Base-by-base conservation (phyloP, 1,139 yeast species). In the Candida sp. region DNA sequence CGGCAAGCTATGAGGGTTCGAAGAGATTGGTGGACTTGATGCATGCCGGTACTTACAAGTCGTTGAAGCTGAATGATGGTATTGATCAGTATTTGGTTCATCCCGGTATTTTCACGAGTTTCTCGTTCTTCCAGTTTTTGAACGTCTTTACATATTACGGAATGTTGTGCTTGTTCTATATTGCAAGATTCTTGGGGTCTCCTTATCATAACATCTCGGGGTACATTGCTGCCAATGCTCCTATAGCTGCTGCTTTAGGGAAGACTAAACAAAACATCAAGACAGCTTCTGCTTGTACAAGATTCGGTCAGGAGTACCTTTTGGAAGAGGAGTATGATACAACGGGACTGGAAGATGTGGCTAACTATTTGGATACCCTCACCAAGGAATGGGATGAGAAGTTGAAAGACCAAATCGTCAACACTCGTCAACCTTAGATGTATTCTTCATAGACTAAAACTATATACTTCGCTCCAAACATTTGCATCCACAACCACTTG, bases 41-140 rank as follows among this genome's bases (percentile, higher is more conserved):
- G 47, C 98, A 94, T 68, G 68, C 80, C 46, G 93, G 90, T 4
- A 83, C 91, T 1, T 88, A 81, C 64, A 66, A 81, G 53, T 60
- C 71, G 23, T 69, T 90, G 60, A 63, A 68, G 39, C 60, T 70
- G 31, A 60, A 78, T 11, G 61, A 77, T 50, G 87, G 85, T 1
- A 82, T 94, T 47, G 74, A 74, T 42, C 93, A 89, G 62, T 90
- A 88, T 69, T 73, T 94, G 43, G 85, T 90, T 7, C 98, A 94
- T 56, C 99, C 99, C 0, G 99, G 99, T 12, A 90, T 96, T 34
- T 92, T 96, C 68, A 86, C 88, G 30, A 88, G 96, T 53, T 87
- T 87, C 56, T 88, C 96, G 2, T 90, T 90, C 61, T 85, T 83
- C 63, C 83, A 89, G 54, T 88, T 81, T 58, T 78, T 96, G 66